Evolutionary conservation across 2,329 filamentous ascomycete species (phyloP).

Genomic region (Hypomyces perniciosus): DNA sequence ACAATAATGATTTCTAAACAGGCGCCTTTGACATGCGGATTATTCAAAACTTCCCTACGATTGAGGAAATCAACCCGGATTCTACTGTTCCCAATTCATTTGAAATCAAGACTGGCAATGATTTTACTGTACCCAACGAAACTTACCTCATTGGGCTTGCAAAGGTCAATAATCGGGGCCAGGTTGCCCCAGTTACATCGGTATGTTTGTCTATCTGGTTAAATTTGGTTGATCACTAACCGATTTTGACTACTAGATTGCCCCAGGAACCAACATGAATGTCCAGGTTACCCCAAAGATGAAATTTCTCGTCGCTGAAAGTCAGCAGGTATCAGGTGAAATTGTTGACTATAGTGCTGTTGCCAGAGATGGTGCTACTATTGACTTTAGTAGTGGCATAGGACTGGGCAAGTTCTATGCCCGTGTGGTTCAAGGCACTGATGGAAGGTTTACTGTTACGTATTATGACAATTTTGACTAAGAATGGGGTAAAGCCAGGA

Average conservation of each 20-base stretch:
- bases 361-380: neutral
- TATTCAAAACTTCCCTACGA: neutral
- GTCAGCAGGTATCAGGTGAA: conserved; percentile 4
- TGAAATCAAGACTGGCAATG: conserved; percentile 2
- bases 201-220: neutral
- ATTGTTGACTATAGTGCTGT: conserved; percentile 4
- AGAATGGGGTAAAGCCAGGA: too few relatives aligned
- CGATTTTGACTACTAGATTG: conserved; percentile 3
- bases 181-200: conserved; percentile 6
- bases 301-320: conserved; percentile 8
- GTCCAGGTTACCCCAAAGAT: conserved; percentile 6
- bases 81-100: neutral
- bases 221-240: neutral
- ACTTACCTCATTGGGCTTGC: conserved; percentile 7
- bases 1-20: neutral
- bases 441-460: conserved; percentile 1
- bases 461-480: conserved; percentile 1
- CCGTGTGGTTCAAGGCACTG: neutral
- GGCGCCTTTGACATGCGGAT: conserved; percentile 5
- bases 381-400: conserved; percentile 7
- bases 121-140: conserved; percentile 2
- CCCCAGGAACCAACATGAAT: conserved; percentile 3
- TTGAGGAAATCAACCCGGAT: neutral
- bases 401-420: conserved; percentile 7
- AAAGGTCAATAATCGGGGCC: conserved; percentile 8